Base-by-base conservation (phyloP, 208 protist genomes). In the Porcisia deanei region DNA sequence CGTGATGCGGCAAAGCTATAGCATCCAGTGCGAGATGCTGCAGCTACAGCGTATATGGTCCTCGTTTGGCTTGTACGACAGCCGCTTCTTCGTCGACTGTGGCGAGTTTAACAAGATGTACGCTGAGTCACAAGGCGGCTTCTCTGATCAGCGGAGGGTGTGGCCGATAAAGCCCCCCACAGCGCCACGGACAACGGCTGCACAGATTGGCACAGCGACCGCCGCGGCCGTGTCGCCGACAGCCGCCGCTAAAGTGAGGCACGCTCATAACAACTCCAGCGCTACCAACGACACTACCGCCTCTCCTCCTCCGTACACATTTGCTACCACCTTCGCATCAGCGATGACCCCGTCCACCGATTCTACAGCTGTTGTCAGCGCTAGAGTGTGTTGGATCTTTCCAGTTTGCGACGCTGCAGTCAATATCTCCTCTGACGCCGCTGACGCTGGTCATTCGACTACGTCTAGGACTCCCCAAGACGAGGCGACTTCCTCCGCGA, bases 21-120 rank as follows among this genome's bases (percentile, higher is more conserved):
- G 70, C 34, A 59, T 80, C 22, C 81, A 87, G 73, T 67, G 79
- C 49, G 87, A 93, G 71, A 75, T 89, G 72, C 76, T 74, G 18
- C 68, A 83, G 18, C 73, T 92, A 74, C 86, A 96, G 75, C 54
- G 54, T 4, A 47, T 90, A 20, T 93, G 89, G 89, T 53, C 72
- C 54, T 60, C 77, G 12, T 82, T 86, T 54, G 79, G 79, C 49
- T 71, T 94, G 43, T 82, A 91, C 37, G 78, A 82, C 54, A 55
- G 60, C 45, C 70, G 39, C 22, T 82, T 80, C 61, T 39, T 81
- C 67, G 57, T 47, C 6, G 79, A 87, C 57, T 86, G 75, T 69
- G 25, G 25, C 2, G 59, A 61, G 64, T 83, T 76, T 71, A 78
- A 86, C 65, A 73, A 75, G 45, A 69, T 73, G 41, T 83, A 69